Base-by-base conservation (phyloP, 169 alveolate genomes). In the Cryptosporidium ubiquitum region DNA sequence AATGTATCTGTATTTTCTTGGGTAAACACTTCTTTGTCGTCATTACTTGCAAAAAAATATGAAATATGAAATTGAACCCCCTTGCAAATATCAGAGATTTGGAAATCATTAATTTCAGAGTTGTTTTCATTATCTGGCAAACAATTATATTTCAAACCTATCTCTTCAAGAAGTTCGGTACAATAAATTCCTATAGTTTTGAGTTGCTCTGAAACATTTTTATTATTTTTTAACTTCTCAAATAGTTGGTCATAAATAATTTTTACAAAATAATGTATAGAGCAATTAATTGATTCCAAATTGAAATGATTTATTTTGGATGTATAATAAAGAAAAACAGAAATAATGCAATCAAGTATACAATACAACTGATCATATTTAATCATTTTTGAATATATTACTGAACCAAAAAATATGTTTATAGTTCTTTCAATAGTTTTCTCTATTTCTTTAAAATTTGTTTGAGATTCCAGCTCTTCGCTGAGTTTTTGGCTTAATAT, bases 31-130 rank as follows among this genome's bases (percentile, higher is more conserved):
- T 37, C 40, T 4, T 71, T 71, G 14, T 74, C 70, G 18, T 52
- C 39, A 1, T 29, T 74, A 40, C 23, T 74, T 52, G 57, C 42
- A 16, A 74, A 74, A 40, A 74, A 74, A 74, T 74, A 57, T 18
- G 86, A 52, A 39, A 74, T 37, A 49, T 74, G 70, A 29, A 55
- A 58, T 55, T 74, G 86, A 2, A 74, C 18, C 26, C 86, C 71
- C 9, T 10, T 26, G 60, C 86, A 74, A 58, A 57, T 37, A 23
- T 74, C 47, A 42, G 52, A 52, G 3, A 52, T 51, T 2, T 29
- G n/a, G 33, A n/a, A 10, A 3, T n/a, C 29, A 29, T 23, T 14
- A 49, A 18, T 31, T n/a, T 6, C 26, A 26, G 9, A 18, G n/a
- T 40, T 52, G 2, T 33, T 33, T 14, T 29, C 10, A 37, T 55